Base-by-base conservation (phyloP, 2,329 filamentous ascomycete species). In the Graphilbum fragrans region DNA sequence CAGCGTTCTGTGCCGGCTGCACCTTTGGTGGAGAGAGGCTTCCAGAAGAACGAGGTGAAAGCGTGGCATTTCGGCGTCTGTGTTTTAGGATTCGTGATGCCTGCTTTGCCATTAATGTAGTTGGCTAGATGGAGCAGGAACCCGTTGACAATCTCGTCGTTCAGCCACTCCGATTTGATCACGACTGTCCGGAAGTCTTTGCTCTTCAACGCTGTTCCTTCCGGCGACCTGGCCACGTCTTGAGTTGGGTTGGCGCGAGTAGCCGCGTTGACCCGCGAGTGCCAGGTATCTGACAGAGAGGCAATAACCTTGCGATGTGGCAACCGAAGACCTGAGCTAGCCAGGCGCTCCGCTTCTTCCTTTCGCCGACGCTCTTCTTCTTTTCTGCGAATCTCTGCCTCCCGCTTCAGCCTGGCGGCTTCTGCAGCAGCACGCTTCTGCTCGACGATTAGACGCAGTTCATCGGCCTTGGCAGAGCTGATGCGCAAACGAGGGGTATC, bases 121-220 rank as follows among this genome's bases (percentile, higher is more conserved):
- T 67, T 63, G 37, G 78, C 75, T 14, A 86, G 61, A 53, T 75
- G 72, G 22, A 69, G 59, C 21, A 86, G 65, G 37, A 74, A 74
- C 14, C 74, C 73, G 50, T 86, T 84, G 50, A 90, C 74, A 39
- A 82, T 74, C 50, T 84, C 79, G 55, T 88, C 84, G 48, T 88
- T 87, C 7, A 90, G 68, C 83, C 83, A 90, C 22, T 65, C 66
- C 1, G 59, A 65, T 9, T 62, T 56, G 17, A 64, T 63, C 16
- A 80, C 65, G 8, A 87, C 59, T 37, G 70, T 80, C n/a, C 60
- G 63, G 50, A 86, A 80, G 53, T 85, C 80, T 40, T 74, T 71
- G 2, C 62, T 55, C 1, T 54, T 63, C 16, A 84, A 58, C 12
- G 70, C 62, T 3, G 63, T 63, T 2, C 70, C 68, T 46, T 72